A percentile compares a stretch with the other conserved stretches of the same genome.
phyloP scores from a whole-genome alignment of 148 eudicot species.

The Silene uniflora region DNA sequence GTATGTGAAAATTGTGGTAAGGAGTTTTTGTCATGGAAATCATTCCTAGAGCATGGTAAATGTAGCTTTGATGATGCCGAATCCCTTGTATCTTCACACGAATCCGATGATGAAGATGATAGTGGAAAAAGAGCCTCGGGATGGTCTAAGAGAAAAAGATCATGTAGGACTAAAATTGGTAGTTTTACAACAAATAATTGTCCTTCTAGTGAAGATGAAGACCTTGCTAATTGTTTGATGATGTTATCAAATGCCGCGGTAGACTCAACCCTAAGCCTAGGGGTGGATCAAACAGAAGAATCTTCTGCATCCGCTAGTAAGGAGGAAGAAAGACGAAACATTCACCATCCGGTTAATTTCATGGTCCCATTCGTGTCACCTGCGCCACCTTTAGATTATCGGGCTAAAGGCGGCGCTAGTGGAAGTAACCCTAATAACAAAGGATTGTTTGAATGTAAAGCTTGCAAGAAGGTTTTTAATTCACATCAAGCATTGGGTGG shows the following conservation, averaged over 20 bases:
- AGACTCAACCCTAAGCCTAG: slow-evolving; percentile 2
- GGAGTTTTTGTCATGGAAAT: slow-evolving; percentile 77
- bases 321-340: slow-evolving; percentile 25
- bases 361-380: slow-evolving; percentile 8
- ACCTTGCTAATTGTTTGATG: slow-evolving; percentile 53
- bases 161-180: slow-evolving; percentile 53
- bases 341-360: slow-evolving; percentile 5
- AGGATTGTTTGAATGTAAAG: slow-evolving; percentile 60
- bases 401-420: slow-evolving; percentile 32
- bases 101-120: slow-evolving; percentile 40
- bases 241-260: slow-evolving; percentile 46
- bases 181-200: slow-evolving; percentile 25
- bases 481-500: slow-evolving; percentile 79
- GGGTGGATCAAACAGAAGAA: slow-evolving; percentile 25
- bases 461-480: slow-evolving; percentile 56
- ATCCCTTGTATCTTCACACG: slow-evolving; percentile 47
- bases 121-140: slow-evolving; percentile 29
- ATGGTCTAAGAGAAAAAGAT: slow-evolving; percentile 75
- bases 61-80: slow-evolving; percentile 65
- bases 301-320: slow-evolving; percentile 29
- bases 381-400: slow-evolving; percentile 9
- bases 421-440: slow-evolving; percentile 16
- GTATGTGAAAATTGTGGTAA: slow-evolving; percentile 73
- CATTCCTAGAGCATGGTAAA: slow-evolving; percentile 77
- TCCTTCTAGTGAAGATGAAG: slow-evolving; percentile 49